phyloP scores from a whole-genome alignment of 331 rosid species.

The Pyracantha coccinea region DNA sequence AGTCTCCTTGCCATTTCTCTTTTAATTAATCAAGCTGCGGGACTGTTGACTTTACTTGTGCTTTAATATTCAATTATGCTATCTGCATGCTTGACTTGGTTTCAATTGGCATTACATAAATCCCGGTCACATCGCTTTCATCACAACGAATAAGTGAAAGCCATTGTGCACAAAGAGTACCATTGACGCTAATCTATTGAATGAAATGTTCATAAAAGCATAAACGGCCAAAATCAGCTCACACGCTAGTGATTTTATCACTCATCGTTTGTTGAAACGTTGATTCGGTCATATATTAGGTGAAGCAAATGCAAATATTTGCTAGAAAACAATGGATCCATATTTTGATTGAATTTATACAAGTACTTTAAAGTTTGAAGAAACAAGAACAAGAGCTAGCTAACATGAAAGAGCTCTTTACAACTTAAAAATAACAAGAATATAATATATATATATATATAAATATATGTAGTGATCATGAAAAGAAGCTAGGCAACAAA shows the following conservation, averaged over 20 bases:
- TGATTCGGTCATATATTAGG: not conserved
- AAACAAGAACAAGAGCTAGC: too few species aligned
- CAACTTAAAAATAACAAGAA: too few species aligned
- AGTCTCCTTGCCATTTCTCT: not conserved
- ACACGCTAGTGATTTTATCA: too few species aligned
- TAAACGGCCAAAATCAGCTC: too few species aligned
- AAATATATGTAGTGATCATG: too few species aligned
- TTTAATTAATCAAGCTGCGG: slow-evolving; percentile 4
- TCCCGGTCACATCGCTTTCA: not conserved
- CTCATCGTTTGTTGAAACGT: not conserved
- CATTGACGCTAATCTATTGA: not conserved
- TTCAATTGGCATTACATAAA: not conserved
- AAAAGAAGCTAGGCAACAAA: too few species aligned
- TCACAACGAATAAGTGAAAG: not conserved
- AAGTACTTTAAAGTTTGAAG: too few species aligned
- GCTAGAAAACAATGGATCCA: too few species aligned
- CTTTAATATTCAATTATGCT: not conserved
- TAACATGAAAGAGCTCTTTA: too few species aligned
- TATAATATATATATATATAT: too few species aligned
- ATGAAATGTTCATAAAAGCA: too few species aligned
- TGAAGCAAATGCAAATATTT: not conserved
- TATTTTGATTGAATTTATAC: too few species aligned
- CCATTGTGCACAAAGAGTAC: not conserved
- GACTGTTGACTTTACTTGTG: slow-evolving; percentile 10
- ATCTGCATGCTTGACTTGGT: slow-evolving; percentile 2